Base-by-base conservation (phyloP, 1,139 yeast species). In the Hyphopichia wangnamkhiaoensis region DNA sequence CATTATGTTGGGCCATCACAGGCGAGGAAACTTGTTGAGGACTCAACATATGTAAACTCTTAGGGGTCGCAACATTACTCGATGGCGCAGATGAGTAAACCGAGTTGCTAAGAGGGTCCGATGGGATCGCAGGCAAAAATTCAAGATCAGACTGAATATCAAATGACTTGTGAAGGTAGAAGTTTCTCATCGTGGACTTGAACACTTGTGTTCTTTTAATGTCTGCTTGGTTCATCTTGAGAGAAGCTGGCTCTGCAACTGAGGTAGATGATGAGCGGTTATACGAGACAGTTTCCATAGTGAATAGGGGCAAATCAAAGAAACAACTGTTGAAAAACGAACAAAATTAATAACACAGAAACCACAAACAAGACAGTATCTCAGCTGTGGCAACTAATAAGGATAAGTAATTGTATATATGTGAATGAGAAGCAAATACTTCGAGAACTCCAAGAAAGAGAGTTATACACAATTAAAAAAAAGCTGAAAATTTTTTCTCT, bases 101-200 rank as follows among this genome's bases (percentile, higher is more conserved):
- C 15, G 31, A 30, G 7, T 10, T 18, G n/a, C 31, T 28, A 10
- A n/a, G 31, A 28, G 23, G 30, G 13, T 52, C 57, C n/a, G 41
- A 35, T 5, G 67, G 63, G 31, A 65, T 54, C 29, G 55, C 51
- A 52, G 89, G 89, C 50, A 86, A 81, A 59, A 84, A 84, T 61
- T 82, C 90, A 46, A 76, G 56, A 58, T 84, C 91, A 47, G 84
- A 86, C 56, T 81, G 89, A 33, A 73, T 56, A 49, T 82, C 89
- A 59, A 84, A 82, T 26, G 87, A 82, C 48, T 85, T 76, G 50
- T 81, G 79, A 33, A 82, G 74, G 49, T 82, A 81, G 51, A 80
- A 72, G 46, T 82, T 73, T 24, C 38, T 30, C 25, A 25, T 30
- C 2, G 24, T 25, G 30, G 71, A 66, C 44, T 73, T 67, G 35